Base-by-base conservation (phyloP, 2,329 filamentous ascomycete species). In the Cadophora sp. region DNA sequence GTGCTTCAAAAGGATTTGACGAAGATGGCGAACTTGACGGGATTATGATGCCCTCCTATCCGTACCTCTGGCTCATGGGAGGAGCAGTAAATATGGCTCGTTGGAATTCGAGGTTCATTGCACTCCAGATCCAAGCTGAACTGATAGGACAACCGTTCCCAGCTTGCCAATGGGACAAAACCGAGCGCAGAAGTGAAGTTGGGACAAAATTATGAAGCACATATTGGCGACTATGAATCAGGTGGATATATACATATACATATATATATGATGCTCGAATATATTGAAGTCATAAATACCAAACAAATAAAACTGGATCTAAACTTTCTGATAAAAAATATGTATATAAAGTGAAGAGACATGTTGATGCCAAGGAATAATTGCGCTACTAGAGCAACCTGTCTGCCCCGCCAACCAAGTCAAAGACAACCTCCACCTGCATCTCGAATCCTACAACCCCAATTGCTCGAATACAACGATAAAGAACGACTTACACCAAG, bases 1-100 rank as follows among this genome's bases (percentile, higher is more conserved):
- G 78, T 34, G 81, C 83, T 72, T 79, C 84, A 16, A 83, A 82
- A 79, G 82, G 81, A 59, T 75, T 85, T 60, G 82, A 84, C 69
- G 75, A 79, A 27, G 83, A 84, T 67, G 81, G 82, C 8, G 83
- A 84, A 69, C 62, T 82, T 72, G 80, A 84, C 19, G 80, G 67
- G 81, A 81, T 77, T 24, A 67, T 69, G 69, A 66, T 53, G 37
- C 67, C 63, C 24, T 24, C 37, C 19, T 64, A 60, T 63, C 29
- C 61, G 37, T 68, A 27, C 19, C 34, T 27, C 1, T 63, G 61
- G 61, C n/a, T 55, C 1, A 19, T 55, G 31, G 26, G 62, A 29
- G 62, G 62, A 27, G 22, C 62, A 37, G 48, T 55, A 7, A 27
- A n/a, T 2, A 29, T 48, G 16, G 64, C 64, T 16, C 43, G 56